These are phyloP conservation scores for Hymenoscyphus linearis DNA, from an alignment of 2,329 filamentous ascomycete species.

Conservation along the genomic window DNA sequence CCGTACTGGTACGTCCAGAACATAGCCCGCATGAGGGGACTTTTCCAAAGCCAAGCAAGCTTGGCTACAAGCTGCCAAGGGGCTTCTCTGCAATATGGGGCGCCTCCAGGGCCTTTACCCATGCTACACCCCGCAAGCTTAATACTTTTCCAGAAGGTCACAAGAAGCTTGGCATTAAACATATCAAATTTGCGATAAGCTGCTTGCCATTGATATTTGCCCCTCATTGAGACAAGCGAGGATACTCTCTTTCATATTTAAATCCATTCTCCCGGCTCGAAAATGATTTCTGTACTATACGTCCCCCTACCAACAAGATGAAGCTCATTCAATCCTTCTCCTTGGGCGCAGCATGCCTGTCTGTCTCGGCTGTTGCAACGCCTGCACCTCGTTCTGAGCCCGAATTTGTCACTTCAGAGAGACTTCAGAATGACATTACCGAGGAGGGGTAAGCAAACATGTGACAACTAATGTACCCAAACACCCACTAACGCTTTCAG, in stretches of 20 bases:
- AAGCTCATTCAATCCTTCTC: slow-evolving; percentile 4
- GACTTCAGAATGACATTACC: slow-evolving; percentile 11
- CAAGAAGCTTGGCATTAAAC: slow-evolving; percentile 6
- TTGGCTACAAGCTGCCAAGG: slow-evolving; percentile 9
- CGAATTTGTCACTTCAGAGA: slow-evolving; percentile 10
- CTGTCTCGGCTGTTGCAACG: slow-evolving; percentile 5
- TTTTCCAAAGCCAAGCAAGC: slow-evolving; percentile 1
- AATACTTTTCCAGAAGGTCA: slow-evolving; percentile 13
- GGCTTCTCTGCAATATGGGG: neutral
- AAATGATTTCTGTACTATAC: neutral
- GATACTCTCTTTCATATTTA: neutral
- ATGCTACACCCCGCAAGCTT: slow-evolving; percentile 8
- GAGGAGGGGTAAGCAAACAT: slow-evolving; percentile 7
- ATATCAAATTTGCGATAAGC: slow-evolving; percentile 4
- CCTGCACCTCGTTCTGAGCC: slow-evolving; percentile 8
- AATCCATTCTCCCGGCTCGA: neutral
- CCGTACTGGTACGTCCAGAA: neutral
- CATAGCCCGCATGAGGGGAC: neutral
- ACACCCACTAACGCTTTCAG: slow-evolving; percentile 4
- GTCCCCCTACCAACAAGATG: slow-evolving; percentile 3
- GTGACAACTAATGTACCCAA: neutral
- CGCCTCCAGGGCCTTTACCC: neutral
- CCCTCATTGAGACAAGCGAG: neutral
- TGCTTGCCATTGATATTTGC: neutral
- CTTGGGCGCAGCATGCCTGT: slow-evolving; percentile 2